Percentiles rank a stretch among this genome's conserved stretches.
Evolutionary conservation across 805 yeast genomes (phyloP).

Genomic region (Candida nitratophila): DNA sequence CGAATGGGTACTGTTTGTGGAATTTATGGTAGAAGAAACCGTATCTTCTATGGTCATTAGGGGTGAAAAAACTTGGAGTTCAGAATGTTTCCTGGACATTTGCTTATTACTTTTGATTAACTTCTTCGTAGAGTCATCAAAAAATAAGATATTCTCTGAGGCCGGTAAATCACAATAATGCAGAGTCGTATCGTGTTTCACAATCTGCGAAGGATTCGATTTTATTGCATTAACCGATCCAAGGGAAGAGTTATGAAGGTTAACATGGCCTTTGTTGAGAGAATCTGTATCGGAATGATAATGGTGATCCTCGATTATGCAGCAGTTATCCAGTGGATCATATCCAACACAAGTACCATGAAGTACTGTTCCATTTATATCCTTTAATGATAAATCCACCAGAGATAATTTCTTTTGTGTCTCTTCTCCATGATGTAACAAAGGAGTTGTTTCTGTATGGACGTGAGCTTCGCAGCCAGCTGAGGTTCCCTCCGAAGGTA

Average conservation of each 20-base stretch:
- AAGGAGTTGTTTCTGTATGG: neutral
- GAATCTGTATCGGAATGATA: neutral
- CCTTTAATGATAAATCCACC: constrained; percentile 24
- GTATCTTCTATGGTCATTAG: constrained; percentile 12
- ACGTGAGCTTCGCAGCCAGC: neutral
- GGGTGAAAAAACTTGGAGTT: constrained; percentile 26
- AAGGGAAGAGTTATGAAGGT: too few species aligned
- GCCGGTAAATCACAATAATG: constrained; percentile 28
- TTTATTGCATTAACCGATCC: neutral
- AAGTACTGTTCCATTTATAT: constrained; percentile 18
- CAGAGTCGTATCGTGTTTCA: constrained; percentile 3
- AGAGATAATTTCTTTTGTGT: constrained; percentile 13
- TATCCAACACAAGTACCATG: constrained; percentile 27
- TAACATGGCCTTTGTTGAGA: too few species aligned
- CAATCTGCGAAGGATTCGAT: neutral
- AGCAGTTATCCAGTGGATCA: constrained; percentile 11
- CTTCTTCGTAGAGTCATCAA: constrained; percentile 16
- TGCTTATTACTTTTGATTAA: constrained; percentile 19
- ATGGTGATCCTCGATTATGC: neutral
- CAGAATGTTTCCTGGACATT: constrained; percentile 21
- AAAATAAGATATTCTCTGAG: constrained; percentile 26
- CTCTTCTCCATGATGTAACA: neutral
- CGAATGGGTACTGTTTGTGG: neutral
- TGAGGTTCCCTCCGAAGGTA: neutral
- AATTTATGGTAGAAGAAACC: neutral